A percentile compares a stretch with the other conserved stretches of the same genome.
phyloP scores from a whole-genome alignment of 345 rosid genomes.

The Lumnitzera littorea region DNA sequence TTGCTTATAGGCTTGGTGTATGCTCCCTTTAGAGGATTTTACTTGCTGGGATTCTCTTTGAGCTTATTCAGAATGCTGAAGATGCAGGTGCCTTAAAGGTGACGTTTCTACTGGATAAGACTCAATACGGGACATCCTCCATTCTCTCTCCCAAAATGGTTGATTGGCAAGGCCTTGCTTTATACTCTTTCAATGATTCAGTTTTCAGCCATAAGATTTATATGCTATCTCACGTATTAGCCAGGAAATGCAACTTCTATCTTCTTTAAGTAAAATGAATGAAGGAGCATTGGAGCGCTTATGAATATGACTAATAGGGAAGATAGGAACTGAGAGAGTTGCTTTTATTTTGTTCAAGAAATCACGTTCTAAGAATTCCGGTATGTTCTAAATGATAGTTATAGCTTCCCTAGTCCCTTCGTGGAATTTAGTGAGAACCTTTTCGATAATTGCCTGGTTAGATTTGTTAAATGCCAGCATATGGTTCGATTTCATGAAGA shows the following conservation, averaged over 20 bases:
- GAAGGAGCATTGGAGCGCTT: too few relatives aligned
- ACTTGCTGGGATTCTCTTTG: constrained; percentile 91
- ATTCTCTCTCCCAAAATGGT: constrained; percentile 97
- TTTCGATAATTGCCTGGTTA: too few relatives aligned
- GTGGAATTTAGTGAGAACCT: too few relatives aligned
- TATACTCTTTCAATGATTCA: constrained; percentile 89
- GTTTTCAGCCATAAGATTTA: constrained; percentile 88
- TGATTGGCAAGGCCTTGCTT: constrained; percentile 98
- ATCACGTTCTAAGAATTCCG: too few relatives aligned
- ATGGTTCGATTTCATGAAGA: too few relatives aligned
- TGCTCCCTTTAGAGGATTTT: constrained; percentile 85
- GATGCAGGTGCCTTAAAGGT: constrained; percentile 97
- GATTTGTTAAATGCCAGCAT: too few relatives aligned
- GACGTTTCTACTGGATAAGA: constrained; percentile 76
- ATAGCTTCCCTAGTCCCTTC: too few relatives aligned
- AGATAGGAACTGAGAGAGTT: too few relatives aligned
- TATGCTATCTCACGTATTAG: constrained; percentile 97
- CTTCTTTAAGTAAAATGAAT: too few relatives aligned
- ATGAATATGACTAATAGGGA: too few relatives aligned
- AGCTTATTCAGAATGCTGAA: constrained; percentile 92
- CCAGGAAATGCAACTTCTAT: constrained; percentile 64
- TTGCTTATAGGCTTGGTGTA: constrained; percentile 91
- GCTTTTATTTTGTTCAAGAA: too few relatives aligned
- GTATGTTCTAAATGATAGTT: too few relatives aligned
- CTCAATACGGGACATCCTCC: constrained; percentile 92